phyloP scores from a whole-genome alignment of 2,329 filamentous ascomycete genomes.

The Aspergillus fumigatus region DNA sequence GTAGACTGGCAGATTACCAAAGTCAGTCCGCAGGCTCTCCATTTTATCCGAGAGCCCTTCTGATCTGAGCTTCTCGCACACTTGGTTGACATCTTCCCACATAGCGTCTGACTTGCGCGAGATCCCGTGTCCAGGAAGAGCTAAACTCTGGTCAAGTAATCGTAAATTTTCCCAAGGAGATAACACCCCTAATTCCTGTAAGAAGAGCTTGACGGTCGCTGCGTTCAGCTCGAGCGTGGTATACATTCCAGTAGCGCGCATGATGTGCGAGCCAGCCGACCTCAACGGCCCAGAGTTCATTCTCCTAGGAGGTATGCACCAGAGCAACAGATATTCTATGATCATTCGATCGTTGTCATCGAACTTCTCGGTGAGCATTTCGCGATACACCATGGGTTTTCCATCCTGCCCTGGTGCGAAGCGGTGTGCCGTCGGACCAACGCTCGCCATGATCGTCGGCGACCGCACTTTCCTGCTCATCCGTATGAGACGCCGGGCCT shows the following conservation, averaged over 20 bases:
- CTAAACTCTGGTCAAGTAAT: slow-evolving; percentile 49
- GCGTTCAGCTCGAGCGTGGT: slow-evolving; percentile 34
- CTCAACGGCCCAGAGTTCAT: slow-evolving; percentile 38
- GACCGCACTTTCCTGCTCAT: slow-evolving; percentile 39
- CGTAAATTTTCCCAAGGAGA: slow-evolving; percentile 54
- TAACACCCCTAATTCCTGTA: slow-evolving; percentile 60
- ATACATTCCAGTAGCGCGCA: slow-evolving; percentile 56
- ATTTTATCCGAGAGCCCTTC: slow-evolving; percentile 49
- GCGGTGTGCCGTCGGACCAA: slow-evolving; percentile 38
- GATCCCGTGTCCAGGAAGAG: slow-evolving; percentile 45
- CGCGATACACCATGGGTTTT: slow-evolving; percentile 26
- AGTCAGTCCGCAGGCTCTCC: slow-evolving; percentile 53
- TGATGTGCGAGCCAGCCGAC: slow-evolving; percentile 51
- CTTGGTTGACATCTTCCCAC: slow-evolving; percentile 27
- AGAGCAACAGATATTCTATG: slow-evolving; percentile 53
- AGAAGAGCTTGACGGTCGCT: slow-evolving; percentile 45
- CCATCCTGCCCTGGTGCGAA: slow-evolving; percentile 23
- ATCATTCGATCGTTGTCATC: slow-evolving; percentile 48
- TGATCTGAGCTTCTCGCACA: slow-evolving; percentile 20
- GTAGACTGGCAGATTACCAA: slow-evolving; percentile 53
- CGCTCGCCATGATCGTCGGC: slow-evolving; percentile 38
- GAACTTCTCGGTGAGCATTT: slow-evolving; percentile 41
- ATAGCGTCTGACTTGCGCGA: slow-evolving; percentile 26
- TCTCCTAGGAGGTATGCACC: slow-evolving; percentile 41
- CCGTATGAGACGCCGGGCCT: slow-evolving; percentile 39